Percentiles rank a stretch among this genome's conserved stretches.
Evolutionary conservation across 2,329 filamentous ascomycete species (phyloP).

Genomic region (Thelonectria blattea): DNA sequence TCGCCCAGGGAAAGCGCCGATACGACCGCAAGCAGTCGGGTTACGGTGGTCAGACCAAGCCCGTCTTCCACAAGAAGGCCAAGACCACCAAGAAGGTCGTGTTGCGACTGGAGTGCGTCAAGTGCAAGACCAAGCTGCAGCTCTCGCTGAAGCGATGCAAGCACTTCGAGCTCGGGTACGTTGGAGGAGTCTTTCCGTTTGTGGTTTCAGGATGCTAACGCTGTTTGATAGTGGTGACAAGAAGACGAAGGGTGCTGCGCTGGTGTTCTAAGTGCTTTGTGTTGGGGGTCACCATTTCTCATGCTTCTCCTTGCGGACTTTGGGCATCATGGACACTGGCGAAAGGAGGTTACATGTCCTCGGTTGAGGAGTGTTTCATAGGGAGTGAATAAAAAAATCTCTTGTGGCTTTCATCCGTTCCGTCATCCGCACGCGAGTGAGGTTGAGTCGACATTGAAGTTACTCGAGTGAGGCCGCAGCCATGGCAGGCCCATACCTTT

Average conservation of each 20-base stretch:
- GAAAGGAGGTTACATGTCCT: slow-evolving; percentile 54
- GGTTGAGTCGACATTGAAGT: slow-evolving; percentile 7
- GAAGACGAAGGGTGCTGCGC: slow-evolving; percentile 99
- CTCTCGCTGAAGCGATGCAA: slow-evolving; percentile 99
- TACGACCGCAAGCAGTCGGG: slow-evolving; percentile 99
- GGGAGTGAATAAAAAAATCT: slow-evolving; percentile 50
- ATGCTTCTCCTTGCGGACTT: slow-evolving; percentile 52
- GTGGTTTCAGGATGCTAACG: slow-evolving; percentile 48
- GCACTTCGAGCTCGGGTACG: slow-evolving; percentile 99
- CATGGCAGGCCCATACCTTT: not conserved
- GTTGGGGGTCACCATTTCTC: slow-evolving; percentile 50
- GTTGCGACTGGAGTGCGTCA: slow-evolving; percentile 94
- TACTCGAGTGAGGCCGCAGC: slow-evolving; percentile 5
- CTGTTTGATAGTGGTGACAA: slow-evolving; percentile 86
- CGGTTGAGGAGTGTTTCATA: slow-evolving; percentile 52
- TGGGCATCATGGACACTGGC: slow-evolving; percentile 57
- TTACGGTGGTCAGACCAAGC: slow-evolving; percentile 99
- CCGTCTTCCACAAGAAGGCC: slow-evolving; percentile 99
- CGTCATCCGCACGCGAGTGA: not conserved
- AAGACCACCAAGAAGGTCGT: slow-evolving; percentile 99
- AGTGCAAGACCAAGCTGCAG: slow-evolving; percentile 98
- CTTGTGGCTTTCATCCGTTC: slow-evolving; percentile 35
- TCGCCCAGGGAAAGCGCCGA: slow-evolving; percentile 99
- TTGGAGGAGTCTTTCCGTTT: slow-evolving; percentile 41
- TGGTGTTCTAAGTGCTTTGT: slow-evolving; percentile 90